Evolutionary conservation across 805 yeast species (phyloP), one percentile per base, ranked within the genome.

Genomic region (Blastobotrys attinorum): DNA sequence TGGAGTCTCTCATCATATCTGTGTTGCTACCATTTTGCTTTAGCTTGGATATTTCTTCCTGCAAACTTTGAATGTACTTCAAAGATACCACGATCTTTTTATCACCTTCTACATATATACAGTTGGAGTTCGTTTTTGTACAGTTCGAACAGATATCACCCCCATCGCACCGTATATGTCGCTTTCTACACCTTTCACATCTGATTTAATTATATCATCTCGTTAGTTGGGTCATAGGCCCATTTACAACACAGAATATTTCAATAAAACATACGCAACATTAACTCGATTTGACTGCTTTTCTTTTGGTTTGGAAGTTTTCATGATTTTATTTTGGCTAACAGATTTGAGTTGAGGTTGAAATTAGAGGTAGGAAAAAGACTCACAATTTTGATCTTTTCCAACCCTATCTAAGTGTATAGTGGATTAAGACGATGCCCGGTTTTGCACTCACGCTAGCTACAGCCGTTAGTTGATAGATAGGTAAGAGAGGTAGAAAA

Each of bases 131-230:
- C 18, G 47, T 21, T 32, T 46, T 49, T 5, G 35, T 41, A 39
- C 58, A 54, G 15, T 47, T 42, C 7, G 40, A 33, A 31, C 58
- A 54, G 8, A 44, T 43, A 2, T 46, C 46, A 7, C 46, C 53
- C 2, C 58, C 58, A 13, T 52, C 50, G 40, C 58, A 54, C 18
- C 49, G 44, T 3, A 47, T 54, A 31, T 54, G 58, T 3, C 56
- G 40, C 33, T 47, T 52, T 16, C 58, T 45, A 40, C 58, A 54
- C 17, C 58, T 47, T 35, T 53, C 58, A 20, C 58, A 54, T 4
- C 34, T 39, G 22, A 11, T 10, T 35, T 35, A 11, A 13, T 21
- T n/a, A 10, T 21, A 5, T 5, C 20, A 11, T 13, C 11, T 31
- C 35, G 7, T n/a, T n/a, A n/a, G n/a, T n/a, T n/a, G n/a, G n/a